Base-by-base conservation (phyloP, 371 early-diverging fungal genomes). In the Rhizomucor miehei region DNA sequence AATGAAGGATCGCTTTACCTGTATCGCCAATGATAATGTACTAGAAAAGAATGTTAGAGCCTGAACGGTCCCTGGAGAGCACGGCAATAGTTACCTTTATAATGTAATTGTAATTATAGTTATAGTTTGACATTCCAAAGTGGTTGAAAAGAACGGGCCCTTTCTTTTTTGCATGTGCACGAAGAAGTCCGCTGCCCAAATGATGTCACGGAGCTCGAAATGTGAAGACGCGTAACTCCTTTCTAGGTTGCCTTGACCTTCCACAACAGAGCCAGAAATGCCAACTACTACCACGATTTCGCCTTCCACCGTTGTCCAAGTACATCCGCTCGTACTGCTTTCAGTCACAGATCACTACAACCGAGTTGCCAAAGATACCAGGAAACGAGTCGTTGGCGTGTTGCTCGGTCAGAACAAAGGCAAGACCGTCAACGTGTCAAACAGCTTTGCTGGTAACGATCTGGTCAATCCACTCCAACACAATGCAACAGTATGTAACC, bases 311-410 rank as follows among this genome's bases (percentile, higher is more conserved):
- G 69, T 70, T 47, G 97, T 99, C 23, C 85, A 92, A 23, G 93
- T 99, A 34, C 98, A 99, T 69, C 99, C 99, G 52, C 82, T 99
- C 24, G 99, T 99, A 23, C 87, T 99, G 37, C 85, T 99, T 16
- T 97, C 99, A 16, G 99, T 94, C 16, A 96, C 97, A 24, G 99
- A 99, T 80, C 99, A 99, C 76, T 99, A 97, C 73, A 97, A 96
- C 70, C 90, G 99, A 60, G 92, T 94, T 17, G 97, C 97, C 38
- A 86, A 87, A 60, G 92, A 90, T 70, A 94, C 97, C 53, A 92
- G 87, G 68, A 98, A 97, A 71, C 88, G 99, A 47, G 99, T 99
- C 16, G 93, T 98, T 9, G 99, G 99, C 49, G 94, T 99, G n/a
- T 84, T 99, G n/a, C 82, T 99, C 10, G 99, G 99, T 48, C 98